Percentiles rank a stretch among this genome's conserved stretches.
phyloP scores from a whole-genome alignment of 2,329 filamentous ascomycete species.

The Zopfia rhizophila region DNA sequence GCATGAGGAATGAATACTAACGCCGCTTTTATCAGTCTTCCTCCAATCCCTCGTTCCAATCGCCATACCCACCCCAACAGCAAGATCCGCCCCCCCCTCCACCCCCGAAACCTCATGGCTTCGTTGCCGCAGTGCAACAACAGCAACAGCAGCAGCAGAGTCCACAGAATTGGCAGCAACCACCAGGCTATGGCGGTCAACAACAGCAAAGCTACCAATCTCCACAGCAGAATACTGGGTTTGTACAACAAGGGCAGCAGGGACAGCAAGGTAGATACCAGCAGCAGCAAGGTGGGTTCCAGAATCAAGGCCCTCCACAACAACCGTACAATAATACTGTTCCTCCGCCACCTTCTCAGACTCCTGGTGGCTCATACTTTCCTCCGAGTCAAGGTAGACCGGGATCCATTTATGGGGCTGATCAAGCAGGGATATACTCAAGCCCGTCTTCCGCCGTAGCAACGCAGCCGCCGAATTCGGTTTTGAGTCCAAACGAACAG shows the following conservation, averaged over 20 bases:
- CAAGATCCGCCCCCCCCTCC: conserved; percentile 47
- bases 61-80: conserved; percentile 34
- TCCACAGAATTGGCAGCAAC: conserved; percentile 24
- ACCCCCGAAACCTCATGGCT: conserved; percentile 48
- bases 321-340: conserved; percentile 42
- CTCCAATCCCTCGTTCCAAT: conserved; percentile 11
- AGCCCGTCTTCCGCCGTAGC: conserved; percentile 28
- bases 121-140: conserved; percentile 38
- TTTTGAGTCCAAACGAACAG: conserved; percentile 45
- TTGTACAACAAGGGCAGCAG: conserved; percentile 32
- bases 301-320: conserved; percentile 27
- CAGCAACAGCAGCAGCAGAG: conserved; percentile 20
- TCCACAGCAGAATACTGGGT: conserved; percentile 30
- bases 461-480: conserved; percentile 33
- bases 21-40: conserved; percentile 19
- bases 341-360: conserved; percentile 41
- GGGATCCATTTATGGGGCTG: conserved; percentile 41
- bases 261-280: conserved; percentile 13
- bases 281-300: conserved; percentile 36
- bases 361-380: conserved; percentile 45
- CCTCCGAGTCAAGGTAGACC: conserved; percentile 39
- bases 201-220: conserved; percentile 31
- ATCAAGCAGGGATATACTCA: conserved; percentile 28
- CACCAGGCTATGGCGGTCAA: conserved; percentile 20
- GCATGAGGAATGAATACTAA: no score